Percentiles rank a stretch among this genome's conserved stretches.
Conservation (phyloP, 805 yeast genomes). For the Middelhovenomyces tepae region DNA sequence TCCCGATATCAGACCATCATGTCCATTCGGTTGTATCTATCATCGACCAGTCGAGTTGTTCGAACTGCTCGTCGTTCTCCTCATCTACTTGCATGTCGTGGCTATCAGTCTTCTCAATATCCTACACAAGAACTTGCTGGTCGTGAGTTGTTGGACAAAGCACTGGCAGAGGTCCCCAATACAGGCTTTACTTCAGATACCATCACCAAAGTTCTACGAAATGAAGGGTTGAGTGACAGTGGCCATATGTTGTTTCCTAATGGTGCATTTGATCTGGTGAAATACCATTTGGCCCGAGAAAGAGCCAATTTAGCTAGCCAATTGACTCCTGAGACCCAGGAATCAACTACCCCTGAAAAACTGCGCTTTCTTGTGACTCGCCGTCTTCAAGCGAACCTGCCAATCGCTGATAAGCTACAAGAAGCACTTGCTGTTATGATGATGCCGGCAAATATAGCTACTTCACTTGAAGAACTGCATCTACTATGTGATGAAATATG, state of each 20-base stretch:
- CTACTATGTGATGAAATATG: slow-evolving; percentile 76
- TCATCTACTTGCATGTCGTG: no score
- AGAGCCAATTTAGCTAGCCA: slow-evolving; percentile 14
- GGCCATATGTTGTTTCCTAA: slow-evolving; percentile 34
- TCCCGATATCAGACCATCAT: no score
- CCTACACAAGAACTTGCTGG: no score
- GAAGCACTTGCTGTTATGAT: slow-evolving; percentile 53
- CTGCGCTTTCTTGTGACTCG: slow-evolving; percentile 32
- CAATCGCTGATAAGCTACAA: slow-evolving; percentile 13
- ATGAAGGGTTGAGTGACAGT: slow-evolving; percentile 44
- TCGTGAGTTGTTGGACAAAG: slow-evolving; percentile 32
- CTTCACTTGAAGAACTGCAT: slow-evolving; percentile 59
- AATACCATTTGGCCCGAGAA: slow-evolving; percentile 38
- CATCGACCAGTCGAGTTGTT: no score
- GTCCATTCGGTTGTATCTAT: no score
- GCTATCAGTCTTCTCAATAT: no score
- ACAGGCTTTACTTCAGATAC: slow-evolving; percentile 45
- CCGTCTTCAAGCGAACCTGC: slow-evolving; percentile 42
- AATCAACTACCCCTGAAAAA: slow-evolving; percentile 35
- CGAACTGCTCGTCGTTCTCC: no score
- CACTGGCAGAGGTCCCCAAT: slow-evolving; percentile 37
- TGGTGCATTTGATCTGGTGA: slow-evolving; percentile 46
- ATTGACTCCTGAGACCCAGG: slow-evolving; percentile 25
- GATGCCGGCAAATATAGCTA: slow-evolving; percentile 50
- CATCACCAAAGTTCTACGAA: slow-evolving; percentile 41